Evolutionary conservation across 345 rosid genomes (phyloP), one percentile per base, ranked within the genome.

Genomic region (Hibiscus tridactylites): DNA sequence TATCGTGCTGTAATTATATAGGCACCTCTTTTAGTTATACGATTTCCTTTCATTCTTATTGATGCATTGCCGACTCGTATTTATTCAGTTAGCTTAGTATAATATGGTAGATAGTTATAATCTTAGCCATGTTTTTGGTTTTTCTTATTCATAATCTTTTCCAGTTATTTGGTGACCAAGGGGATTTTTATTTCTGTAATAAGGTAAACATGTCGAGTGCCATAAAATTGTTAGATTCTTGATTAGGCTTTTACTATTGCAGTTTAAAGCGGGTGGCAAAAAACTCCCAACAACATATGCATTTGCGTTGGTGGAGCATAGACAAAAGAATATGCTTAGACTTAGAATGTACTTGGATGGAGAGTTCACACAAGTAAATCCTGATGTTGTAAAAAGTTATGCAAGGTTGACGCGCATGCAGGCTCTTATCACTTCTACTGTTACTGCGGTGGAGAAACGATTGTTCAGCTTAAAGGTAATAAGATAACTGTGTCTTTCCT

Each of bases 251-350:
- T 68, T 73, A 64, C 61, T 56, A 31, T 71, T 85, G 47, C 92
- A 91, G 98, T 78, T 90, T 75, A 80, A 87, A 75, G 93, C 65
- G 74, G 78, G 80, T 47, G 49, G 65, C 57, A 61, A 68, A 58
- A 78, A 77, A 61, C 77, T 85, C 64, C 97, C 98, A n/a, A 78
- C 81, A 68, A 80, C 89, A 16, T 88, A 87, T 80, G 97, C 91
- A 35, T 94, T 91, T 85, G 99, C 97, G 50, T 68, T 92, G 71
- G 99, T 94, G 83, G 98, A 94, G 79, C 85, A 88, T 63, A 86
- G 80, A 57, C 87, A 86, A 71, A 79, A 69, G 44, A 77, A 65
- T 71, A 78, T 75, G 74, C 88, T 90, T 85, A 86, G 89, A 74
- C 97, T 94, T 67, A 85, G 92, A 77, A 92, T 91, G 98, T 89